Percentiles rank a stretch among this genome's conserved stretches.
Conservation (phyloP, 2,329 filamentous ascomycete genomes). For the Penicillium aurantiogriseum region DNA sequence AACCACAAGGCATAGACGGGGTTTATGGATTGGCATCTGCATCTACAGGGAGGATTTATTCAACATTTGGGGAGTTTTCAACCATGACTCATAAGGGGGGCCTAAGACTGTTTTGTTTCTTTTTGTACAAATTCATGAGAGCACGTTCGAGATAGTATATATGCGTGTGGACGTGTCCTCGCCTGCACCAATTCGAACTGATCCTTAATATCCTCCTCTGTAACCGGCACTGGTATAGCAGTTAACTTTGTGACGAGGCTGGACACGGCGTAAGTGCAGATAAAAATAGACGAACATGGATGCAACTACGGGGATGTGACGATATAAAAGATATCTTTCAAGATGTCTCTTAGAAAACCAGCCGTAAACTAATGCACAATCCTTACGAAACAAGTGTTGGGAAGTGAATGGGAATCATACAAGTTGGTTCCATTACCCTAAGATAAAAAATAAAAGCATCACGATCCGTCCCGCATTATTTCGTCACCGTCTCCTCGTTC, state of each 20-base stretch:
- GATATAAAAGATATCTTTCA: too few relatives aligned
- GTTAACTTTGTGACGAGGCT: background rate
- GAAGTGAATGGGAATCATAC: too few relatives aligned
- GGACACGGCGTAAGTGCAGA: background rate
- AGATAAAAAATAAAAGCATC: too few relatives aligned
- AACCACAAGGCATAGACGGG: slow-evolving; percentile 29
- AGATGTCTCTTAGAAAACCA: too few relatives aligned
- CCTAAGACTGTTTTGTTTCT: slow-evolving; percentile 3
- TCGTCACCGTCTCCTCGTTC: too few relatives aligned
- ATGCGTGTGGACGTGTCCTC: slow-evolving; percentile 46
- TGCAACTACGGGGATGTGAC: too few relatives aligned
- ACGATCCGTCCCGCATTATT: too few relatives aligned
- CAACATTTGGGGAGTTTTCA: slow-evolving; percentile 31
- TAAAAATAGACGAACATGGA: background rate
- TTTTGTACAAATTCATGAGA: slow-evolving; percentile 24
- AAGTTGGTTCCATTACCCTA: too few relatives aligned
- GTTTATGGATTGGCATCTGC: slow-evolving; percentile 18
- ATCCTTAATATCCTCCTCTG: slow-evolving; percentile 13
- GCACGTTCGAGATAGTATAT: slow-evolving; percentile 37
- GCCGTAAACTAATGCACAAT: too few relatives aligned
- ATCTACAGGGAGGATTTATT: slow-evolving; percentile 22
- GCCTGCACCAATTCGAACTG: slow-evolving; percentile 43
- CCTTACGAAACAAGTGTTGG: too few relatives aligned
- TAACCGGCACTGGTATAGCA: slow-evolving; percentile 38
- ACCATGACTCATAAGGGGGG: slow-evolving; percentile 21